phyloP scores from a whole-genome alignment of 345 rosid species.

The Rhizophora apiculata region DNA sequence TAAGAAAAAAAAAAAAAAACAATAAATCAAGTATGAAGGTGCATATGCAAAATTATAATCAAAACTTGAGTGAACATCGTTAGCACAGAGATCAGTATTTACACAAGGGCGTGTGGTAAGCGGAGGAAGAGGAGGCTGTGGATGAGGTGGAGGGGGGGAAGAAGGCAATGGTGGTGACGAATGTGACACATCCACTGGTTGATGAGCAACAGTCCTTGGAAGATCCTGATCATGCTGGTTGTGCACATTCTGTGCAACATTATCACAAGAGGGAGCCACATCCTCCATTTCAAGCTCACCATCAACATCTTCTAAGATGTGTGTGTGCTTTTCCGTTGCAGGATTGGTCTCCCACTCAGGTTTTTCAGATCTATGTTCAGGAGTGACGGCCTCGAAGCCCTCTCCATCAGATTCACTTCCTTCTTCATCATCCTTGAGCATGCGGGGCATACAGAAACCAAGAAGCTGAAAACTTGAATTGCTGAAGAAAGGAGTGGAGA shows the following conservation, averaged over 20 bases:
- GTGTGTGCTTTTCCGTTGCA: constrained; percentile 57
- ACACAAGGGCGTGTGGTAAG: constrained; percentile 37
- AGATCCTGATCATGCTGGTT: constrained; percentile 36
- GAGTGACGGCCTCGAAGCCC: constrained; percentile 93
- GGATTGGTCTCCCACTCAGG: constrained; percentile 41
- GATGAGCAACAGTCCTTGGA: constrained; percentile 38
- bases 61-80: constrained; percentile 34
- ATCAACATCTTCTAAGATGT: constrained; percentile 85
- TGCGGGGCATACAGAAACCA: constrained; percentile 89
- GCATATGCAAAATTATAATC: constrained; percentile 38
- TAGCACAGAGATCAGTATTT: constrained; percentile 41
- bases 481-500: constrained; percentile 40
- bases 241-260: constrained; percentile 32
- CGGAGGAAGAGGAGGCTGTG: constrained; percentile 42
- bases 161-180: constrained; percentile 60
- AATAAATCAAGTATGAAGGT: constrained; percentile 18
- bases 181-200: constrained; percentile 43
- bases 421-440: constrained; percentile 70
- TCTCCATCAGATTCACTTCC: constrained; percentile 93
- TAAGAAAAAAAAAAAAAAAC: constrained; percentile 4
- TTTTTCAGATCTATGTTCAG: constrained; percentile 55
- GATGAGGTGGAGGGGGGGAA: constrained; percentile 25
- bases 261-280: constrained; percentile 72
- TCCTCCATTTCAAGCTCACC: constrained; percentile 99
- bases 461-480: constrained; percentile 96